phyloP scores from a whole-genome alignment of 495 filamentous ascomycete genomes.

The Aspergillus saccharolyticus region DNA sequence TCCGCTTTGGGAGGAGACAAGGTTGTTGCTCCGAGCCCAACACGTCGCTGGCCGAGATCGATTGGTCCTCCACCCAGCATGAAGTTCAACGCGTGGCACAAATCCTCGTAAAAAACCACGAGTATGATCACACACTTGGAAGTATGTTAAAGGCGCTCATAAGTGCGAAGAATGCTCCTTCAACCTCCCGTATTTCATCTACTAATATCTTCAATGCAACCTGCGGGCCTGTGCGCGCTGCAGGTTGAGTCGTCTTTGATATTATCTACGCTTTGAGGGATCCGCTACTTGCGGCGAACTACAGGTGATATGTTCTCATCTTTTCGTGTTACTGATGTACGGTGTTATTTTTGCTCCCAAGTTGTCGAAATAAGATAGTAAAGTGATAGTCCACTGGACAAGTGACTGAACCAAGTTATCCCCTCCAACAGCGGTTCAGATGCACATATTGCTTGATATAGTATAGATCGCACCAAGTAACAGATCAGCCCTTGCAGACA shows the following conservation, averaged over 20 bases:
- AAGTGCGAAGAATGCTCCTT: constrained; percentile 9
- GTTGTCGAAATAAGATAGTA: no score
- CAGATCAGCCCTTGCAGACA: no score
- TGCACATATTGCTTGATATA: no score
- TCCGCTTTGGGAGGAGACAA: constrained; percentile 32
- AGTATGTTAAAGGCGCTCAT: background rate
- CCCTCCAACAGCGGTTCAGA: no score
- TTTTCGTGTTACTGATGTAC: no score
- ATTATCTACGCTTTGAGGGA: background rate
- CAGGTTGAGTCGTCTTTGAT: constrained; percentile 5
- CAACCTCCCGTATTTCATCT: constrained; percentile 3
- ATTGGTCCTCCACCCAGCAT: background rate
- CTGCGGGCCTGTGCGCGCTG: constrained; percentile 9
- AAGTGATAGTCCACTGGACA: no score
- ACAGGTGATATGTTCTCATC: no score
- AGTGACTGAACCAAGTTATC: no score
- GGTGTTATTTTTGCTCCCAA: no score
- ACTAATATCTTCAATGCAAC: constrained; percentile 4
- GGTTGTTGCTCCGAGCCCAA: constrained; percentile 24
- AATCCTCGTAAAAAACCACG: background rate
- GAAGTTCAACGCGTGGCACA: constrained; percentile 6
- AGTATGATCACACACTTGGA: constrained; percentile 7
- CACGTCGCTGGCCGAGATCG: constrained; percentile 5
- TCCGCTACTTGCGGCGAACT: no score
- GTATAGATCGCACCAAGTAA: no score